A percentile compares a stretch with the other conserved stretches of the same genome.
These are phyloP conservation scores for Talaromyces sp. DNA, from an alignment of 2,329 filamentous ascomycete species.

Conservation along the genomic window DNA sequence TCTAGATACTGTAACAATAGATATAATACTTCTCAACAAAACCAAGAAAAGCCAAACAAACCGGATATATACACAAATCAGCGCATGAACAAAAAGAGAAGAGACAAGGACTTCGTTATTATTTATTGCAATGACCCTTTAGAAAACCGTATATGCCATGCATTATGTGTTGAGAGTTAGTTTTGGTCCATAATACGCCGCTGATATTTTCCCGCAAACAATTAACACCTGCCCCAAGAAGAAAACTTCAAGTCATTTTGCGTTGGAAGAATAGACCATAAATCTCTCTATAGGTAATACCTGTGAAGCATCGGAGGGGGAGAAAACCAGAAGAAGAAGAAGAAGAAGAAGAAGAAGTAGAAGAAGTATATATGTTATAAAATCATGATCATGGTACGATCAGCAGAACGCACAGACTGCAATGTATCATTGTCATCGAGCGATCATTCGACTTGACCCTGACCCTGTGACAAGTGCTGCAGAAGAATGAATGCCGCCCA, in stretches of 20 bases:
- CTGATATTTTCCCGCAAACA: neutral
- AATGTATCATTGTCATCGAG: constrained; percentile 19
- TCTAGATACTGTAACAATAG: neutral
- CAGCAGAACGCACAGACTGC: neutral
- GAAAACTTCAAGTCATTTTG: neutral
- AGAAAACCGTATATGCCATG: constrained; percentile 1
- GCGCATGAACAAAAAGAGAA: neutral
- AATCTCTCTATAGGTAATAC: neutral
- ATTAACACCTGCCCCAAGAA: neutral
- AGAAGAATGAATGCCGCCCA: constrained; percentile 27
- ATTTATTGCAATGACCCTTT: constrained; percentile 2
- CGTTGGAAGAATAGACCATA: neutral
- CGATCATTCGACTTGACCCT: constrained; percentile 22
- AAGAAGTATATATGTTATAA: neutral
- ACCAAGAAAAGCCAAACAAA: neutral
- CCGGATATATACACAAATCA: neutral
- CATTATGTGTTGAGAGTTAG: neutral
- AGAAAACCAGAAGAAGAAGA: neutral
- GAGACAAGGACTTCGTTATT: neutral
- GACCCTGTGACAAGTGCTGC: constrained; percentile 19
- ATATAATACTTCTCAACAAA: neutral
- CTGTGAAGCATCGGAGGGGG: neutral
- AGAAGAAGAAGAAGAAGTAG: too few species aligned
- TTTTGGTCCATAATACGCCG: neutral
- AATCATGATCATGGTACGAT: neutral